Base-by-base conservation (phyloP, 495 filamentous ascomycete species). In the Penicillium mononematosum region DNA sequence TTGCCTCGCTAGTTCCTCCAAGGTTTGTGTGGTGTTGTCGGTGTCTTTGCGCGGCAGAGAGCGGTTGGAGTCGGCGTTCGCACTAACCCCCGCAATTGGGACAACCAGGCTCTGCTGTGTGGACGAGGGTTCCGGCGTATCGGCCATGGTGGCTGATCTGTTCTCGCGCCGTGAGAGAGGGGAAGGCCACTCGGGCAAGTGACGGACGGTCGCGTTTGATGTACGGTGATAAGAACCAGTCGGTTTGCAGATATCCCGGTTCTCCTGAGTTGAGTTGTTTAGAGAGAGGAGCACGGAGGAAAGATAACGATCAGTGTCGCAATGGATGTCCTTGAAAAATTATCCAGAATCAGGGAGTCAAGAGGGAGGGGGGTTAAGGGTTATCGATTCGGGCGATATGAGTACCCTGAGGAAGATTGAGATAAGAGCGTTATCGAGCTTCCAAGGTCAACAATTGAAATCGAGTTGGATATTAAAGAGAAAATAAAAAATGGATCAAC, bases 1-100 rank as follows among this genome's bases (percentile, higher is more conserved):
- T 41, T 82, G 69, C 39, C 69, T 76, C 11, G 75, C 81, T 16
- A 82, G 70, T 58, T 78, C 81, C 20, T 71, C 66, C n/a, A 75
- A 66, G 32, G 70, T 67, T 45, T 73, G 69, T 19, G 66, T 62
- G 22, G 59, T 46, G 11, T 63, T 45, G 31, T 58, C 61, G 42
- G 45, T 55, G 54, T 58, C 60, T 16, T 59, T 57, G 58, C 58
- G 55, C 53, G 53, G 63, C 41, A 48, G 29, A 31, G 60, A 49
- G 45, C 60, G 61, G 53, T 69, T 56, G 48, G 61, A 43, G 8
- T 73, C 66, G 63, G 66, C 12, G 8, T 69, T 66, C 7, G 42
- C 52, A 46, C 43, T 39, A 32, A 32, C 42, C 36, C 59, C 55
- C 25, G 20, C 43, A 14, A 31, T 39, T 32, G 42, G 5, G 8